Base-by-base conservation (phyloP, 2,329 filamentous ascomycete genomes). In the Parastagonospora avenae region DNA sequence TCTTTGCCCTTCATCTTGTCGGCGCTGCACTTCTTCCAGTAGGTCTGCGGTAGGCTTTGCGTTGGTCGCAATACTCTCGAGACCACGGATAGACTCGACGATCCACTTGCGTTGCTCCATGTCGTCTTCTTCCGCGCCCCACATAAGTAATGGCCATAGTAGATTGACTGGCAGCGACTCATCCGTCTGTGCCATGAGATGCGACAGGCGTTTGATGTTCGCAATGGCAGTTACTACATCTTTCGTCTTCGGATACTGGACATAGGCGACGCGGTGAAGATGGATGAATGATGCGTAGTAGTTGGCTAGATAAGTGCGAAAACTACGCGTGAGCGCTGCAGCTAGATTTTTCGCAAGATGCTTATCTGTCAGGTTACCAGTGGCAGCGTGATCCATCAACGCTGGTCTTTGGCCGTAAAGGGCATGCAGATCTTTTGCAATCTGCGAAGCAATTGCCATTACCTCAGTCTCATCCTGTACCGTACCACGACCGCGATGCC, bases 401-500 rank as follows among this genome's bases (percentile, higher is more conserved):
- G 78, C 73, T 14, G 82, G 83, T 2, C 81, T 74, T 31, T 79
- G 73, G 2, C 78, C 76, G 59, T 82, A 82, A 1, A 85, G 64
- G 2, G 73, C 69, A n/a, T 78, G 74, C 7, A 84, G 68, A 59
- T 85, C 81, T 11, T 73, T 71, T 2, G 77, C 73, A 42, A 85
- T 85, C 43, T 75, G 70, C 2, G 79, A 75, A 1, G 77, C 82
- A 39, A 81, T 75, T 29, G 77, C 77, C 80, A 84, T 84, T 1
- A 84, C 81, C 48, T 85, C 81, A 1, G 79, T 83, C 67, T 84
- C 81, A 59, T 84, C 82, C 42, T 82, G 77, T 8, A 84, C 82
- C 0, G 81, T 84, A 4, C 81, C 81, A 7, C 82, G 76, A 19
- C 76, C 77, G 9, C 82, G 77, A 61, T 84, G 81, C 79, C 80